Evolutionary conservation across 768 basidiomycete species (phyloP), one percentile per base, ranked within the genome.

Genomic region (Rhizopogon vinicolor): DNA sequence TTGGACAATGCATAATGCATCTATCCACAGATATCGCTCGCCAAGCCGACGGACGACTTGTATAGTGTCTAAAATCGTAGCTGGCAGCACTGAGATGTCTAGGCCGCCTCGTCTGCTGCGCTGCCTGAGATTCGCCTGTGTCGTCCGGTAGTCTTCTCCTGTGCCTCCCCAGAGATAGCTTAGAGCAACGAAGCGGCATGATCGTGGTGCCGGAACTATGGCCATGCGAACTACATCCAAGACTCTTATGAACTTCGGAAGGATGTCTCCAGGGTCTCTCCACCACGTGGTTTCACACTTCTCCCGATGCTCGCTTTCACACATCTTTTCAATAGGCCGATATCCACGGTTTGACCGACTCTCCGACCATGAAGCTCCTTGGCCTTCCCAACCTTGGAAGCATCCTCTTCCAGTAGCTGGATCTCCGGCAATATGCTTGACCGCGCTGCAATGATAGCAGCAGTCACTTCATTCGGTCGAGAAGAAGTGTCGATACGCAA

Each of bases 1-100:
- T 51, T 58, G 56, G 14, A 58, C 52, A n/a, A 59, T 59, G 29
- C 57, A 58, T 16, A 58, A 29, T 4, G 57, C 55, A 5, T 58
- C 46, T 22, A 58, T 52, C 56, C 57, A 58, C 18, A 58, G 5
- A 42, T 59, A 58, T n/a, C 28, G 45, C 25, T 42, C 41, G 25
- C 56, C 46, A 40, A 58, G 31, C 37, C 41, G 49, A 31, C 18
- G 41, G 44, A 13, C 31, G n/a, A 59, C 19, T 25, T 19, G 42
- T 45, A 58, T 52, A 14, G 57, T 29, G 35, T 53, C 41, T n/a
- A 13, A 14, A 25, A 58, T 58, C 9, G 57, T 58, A 18, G 19
- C 41, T 10, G 57, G 56, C 7, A 57, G 44, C 14, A 28, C 29
- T 10, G 55, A 7, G 2, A 14, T 33, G 10, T 53, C 37, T 10